Conservation (phyloP, 2,329 filamentous ascomycete species). For the Massarina eburnea region DNA sequence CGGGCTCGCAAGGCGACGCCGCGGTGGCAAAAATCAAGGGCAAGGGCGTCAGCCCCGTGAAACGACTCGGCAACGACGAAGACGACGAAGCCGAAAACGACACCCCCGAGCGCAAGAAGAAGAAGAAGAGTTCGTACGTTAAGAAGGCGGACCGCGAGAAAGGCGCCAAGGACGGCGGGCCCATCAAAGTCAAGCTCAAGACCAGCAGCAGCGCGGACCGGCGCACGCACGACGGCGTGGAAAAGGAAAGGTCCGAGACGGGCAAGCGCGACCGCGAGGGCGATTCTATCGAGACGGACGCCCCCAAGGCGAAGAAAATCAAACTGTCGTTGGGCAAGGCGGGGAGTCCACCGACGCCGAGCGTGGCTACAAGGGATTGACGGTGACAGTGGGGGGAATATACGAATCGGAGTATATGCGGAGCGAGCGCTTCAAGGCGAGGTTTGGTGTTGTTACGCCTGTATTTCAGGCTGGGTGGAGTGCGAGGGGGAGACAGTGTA, state of each 20-base stretch:
- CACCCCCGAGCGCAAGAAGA: constrained; percentile 50
- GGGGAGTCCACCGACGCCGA: constrained; percentile 5
- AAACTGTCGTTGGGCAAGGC: constrained; percentile 33
- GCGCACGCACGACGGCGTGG: constrained; percentile 32
- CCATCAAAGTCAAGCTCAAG: constrained; percentile 40
- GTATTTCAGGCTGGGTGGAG: no score
- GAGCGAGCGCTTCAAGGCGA: no score
- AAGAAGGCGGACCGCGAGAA: constrained; percentile 44
- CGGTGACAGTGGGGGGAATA: no score
- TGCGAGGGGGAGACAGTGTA: no score
- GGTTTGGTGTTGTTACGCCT: no score
- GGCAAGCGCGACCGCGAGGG: constrained; percentile 39
- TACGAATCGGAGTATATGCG: background rate
- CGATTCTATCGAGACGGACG: constrained; percentile 31
- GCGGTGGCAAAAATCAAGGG: constrained; percentile 30
- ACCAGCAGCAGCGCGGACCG: constrained; percentile 25
- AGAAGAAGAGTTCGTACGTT: constrained; percentile 50
- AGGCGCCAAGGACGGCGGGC: constrained; percentile 17
- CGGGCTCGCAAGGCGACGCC: constrained; percentile 32
- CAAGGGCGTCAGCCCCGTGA: constrained; percentile 38
- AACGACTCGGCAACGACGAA: constrained; percentile 29
- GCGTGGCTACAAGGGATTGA: background rate
- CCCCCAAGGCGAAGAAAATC: constrained; percentile 42
- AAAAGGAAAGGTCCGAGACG: constrained; percentile 23
- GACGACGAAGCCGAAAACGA: constrained; percentile 46